Percentiles rank a stretch among this genome's conserved stretches.
phyloP scores from a whole-genome alignment of 75 land plant species.

The Pinus albicaulis region DNA sequence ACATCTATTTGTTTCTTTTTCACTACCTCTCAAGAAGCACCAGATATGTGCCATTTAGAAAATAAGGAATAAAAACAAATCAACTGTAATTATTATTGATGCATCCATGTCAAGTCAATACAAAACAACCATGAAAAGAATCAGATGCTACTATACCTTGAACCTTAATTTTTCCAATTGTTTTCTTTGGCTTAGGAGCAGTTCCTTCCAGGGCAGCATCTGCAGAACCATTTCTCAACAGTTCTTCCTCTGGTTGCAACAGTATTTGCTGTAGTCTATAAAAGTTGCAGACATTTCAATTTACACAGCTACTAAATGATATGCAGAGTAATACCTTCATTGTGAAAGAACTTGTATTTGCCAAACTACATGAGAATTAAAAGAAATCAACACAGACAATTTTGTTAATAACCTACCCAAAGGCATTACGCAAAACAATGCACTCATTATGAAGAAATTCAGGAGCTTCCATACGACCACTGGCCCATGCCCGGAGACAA shows the following conservation, averaged over 20 bases:
- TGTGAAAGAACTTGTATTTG: not conserved
- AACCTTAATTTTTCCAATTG: constrained; percentile 87
- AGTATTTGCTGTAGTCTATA: constrained; percentile 55
- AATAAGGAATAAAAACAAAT: not conserved
- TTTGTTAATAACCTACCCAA: constrained; percentile 45
- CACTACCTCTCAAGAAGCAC: not conserved
- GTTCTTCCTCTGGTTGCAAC: constrained; percentile 86
- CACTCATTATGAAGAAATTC: constrained; percentile 86
- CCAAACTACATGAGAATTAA: not conserved
- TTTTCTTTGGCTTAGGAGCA: constrained; percentile 67
- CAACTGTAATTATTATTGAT: not conserved
- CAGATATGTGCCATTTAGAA: not conserved
- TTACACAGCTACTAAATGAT: not conserved
- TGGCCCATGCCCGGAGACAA: constrained; percentile 92
- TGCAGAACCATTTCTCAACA: constrained; percentile 40
- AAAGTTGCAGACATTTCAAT: constrained; percentile 19
- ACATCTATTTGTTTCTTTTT: too few species aligned
- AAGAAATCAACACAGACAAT: not conserved
- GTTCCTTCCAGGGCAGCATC: constrained; percentile 42
- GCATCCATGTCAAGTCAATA: not conserved
- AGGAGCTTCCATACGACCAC: constrained; percentile 89
- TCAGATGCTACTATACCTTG: constrained; percentile 55
- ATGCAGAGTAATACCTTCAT: not conserved
- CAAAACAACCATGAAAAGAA: not conserved
- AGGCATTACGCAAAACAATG: constrained; percentile 59